Conservation (phyloP, 2,329 filamentous ascomycete species). For the Neonectria coccinea region DNA sequence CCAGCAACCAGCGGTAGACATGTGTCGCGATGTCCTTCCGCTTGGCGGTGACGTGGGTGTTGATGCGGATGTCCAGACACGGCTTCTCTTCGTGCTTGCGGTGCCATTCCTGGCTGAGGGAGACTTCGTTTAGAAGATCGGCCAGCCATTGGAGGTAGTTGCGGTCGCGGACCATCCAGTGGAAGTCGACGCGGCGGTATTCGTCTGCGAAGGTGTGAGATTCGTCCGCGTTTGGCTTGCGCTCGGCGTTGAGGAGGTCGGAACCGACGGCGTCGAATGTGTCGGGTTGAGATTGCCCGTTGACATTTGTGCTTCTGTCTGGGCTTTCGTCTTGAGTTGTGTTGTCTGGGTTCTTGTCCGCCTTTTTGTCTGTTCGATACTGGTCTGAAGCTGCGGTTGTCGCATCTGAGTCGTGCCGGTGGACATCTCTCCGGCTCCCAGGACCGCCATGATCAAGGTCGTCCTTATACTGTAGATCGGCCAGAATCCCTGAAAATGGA, state of each 20-base stretch:
- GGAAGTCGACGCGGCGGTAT: constrained; percentile 67
- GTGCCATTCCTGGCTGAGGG: constrained; percentile 53
- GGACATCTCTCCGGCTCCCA: constrained; percentile 9
- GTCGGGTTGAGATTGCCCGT: background rate
- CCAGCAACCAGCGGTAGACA: constrained; percentile 67
- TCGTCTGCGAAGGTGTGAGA: constrained; percentile 48
- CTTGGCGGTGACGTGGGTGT: constrained; percentile 68
- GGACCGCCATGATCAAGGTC: constrained; percentile 51
- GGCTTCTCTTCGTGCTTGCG: constrained; percentile 51
- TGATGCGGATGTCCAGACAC: constrained; percentile 65
- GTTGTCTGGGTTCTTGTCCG: background rate
- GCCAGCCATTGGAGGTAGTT: constrained; percentile 70
- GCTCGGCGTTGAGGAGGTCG: constrained; percentile 29
- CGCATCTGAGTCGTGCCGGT: constrained; percentile 22
- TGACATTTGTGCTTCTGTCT: background rate
- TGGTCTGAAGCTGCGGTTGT: background rate
- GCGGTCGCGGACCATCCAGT: constrained; percentile 70
- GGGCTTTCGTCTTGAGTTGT: no score
- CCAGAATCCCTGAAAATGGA: constrained; percentile 67
- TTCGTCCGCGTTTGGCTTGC: constrained; percentile 31
- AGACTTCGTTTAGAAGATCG: constrained; percentile 64
- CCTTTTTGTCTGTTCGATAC: background rate
- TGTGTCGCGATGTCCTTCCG: constrained; percentile 64
- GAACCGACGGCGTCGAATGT: constrained; percentile 3
- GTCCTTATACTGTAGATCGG: constrained; percentile 63